Percentiles rank a stretch among this genome's conserved stretches.
Evolutionary conservation across 1,284 basidiomycete species (phyloP).

Genomic region (Kalmanozyma brasiliensis): DNA sequence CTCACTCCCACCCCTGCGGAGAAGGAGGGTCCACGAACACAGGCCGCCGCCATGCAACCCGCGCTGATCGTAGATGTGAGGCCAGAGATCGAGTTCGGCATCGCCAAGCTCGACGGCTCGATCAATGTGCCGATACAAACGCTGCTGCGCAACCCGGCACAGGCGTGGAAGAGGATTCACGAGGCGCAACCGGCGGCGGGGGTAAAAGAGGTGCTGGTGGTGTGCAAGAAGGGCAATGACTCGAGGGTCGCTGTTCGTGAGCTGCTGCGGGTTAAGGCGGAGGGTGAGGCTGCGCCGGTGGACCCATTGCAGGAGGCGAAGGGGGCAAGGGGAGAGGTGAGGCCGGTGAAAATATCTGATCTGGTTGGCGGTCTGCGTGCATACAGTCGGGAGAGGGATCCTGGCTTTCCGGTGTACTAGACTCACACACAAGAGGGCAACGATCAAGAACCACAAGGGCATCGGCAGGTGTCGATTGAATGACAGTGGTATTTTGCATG

Average conservation of each 20-base stretch:
- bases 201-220: conserved; percentile 16
- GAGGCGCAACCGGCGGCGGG: neutral
- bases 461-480: neutral
- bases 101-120: conserved; percentile 81
- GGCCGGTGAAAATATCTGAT: conserved; percentile 73
- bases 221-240: conserved; percentile 66
- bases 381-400: conserved; percentile 42
- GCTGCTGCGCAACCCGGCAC: conserved; percentile 74
- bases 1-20: too few relatives aligned
- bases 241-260: conserved; percentile 29
- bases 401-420: conserved; percentile 53
- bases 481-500: conserved; percentile 6
- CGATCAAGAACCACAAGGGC: too few relatives aligned
- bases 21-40: conserved; percentile 69
- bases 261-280: conserved; percentile 3
- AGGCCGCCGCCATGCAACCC: conserved; percentile 72
- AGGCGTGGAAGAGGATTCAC: conserved; percentile 66
- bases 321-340: conserved; percentile 72
- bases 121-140: conserved; percentile 77
- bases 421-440: neutral
- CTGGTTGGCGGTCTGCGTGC: conserved; percentile 54
- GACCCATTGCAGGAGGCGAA: conserved; percentile 11
- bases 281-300: neutral
- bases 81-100: conserved; percentile 82
- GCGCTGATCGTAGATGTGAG: conserved; percentile 81